phyloP scores from a whole-genome alignment of 305 asterid genomes.

The Striga hermonthica region DNA sequence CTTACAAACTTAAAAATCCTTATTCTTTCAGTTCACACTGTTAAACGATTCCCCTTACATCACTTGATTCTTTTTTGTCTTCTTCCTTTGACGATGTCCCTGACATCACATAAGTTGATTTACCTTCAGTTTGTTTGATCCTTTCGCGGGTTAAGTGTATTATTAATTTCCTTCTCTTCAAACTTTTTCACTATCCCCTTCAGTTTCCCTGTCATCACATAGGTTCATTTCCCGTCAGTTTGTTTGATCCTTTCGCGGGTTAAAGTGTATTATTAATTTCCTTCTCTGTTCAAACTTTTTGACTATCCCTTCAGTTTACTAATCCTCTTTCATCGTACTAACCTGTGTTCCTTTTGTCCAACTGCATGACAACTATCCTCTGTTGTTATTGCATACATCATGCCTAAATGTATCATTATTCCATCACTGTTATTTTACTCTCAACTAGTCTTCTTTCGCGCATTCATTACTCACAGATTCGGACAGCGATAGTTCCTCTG shows the following conservation, averaged over 20 bases:
- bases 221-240: too few species aligned
- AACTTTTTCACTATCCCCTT: too few species aligned
- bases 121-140: too few species aligned
- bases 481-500: slow-evolving; percentile 46
- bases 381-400: not conserved
- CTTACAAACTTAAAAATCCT: not conserved
- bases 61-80: too few species aligned
- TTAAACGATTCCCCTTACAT: too few species aligned
- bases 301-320: not conserved
- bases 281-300: not conserved
- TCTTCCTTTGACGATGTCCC: too few species aligned
- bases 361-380: not conserved
- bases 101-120: too few species aligned
- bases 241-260: not conserved
- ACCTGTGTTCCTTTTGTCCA: not conserved
- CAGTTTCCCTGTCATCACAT: too few species aligned
- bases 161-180: too few species aligned
- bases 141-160: too few species aligned
- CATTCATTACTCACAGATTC: slow-evolving; percentile 34
- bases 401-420: not conserved
- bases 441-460: not conserved
- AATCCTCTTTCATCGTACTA: not conserved
- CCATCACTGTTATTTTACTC: not conserved
- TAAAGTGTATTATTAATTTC: not conserved
- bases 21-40: not conserved